phyloP scores from a whole-genome alignment of 768 basidiomycete species.

The Cyclocybe cylindracea region DNA sequence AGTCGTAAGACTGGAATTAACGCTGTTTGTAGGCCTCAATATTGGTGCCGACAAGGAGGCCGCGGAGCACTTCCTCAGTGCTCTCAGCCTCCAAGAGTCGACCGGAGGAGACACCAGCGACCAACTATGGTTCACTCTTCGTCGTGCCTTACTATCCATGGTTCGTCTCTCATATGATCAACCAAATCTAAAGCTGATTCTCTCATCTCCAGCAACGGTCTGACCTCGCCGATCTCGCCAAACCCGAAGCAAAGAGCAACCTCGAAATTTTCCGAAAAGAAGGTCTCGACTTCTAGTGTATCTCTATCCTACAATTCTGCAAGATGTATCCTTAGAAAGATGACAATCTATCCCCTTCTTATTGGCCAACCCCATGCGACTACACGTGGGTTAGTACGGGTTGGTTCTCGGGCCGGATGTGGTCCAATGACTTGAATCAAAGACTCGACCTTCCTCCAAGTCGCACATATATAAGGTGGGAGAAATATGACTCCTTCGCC shows the following conservation, averaged over 20 bases:
- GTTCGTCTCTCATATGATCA: slow-evolving; percentile 39
- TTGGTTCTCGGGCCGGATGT: neutral
- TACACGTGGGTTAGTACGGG: neutral
- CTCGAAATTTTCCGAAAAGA: slow-evolving; percentile 76
- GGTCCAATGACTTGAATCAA: slow-evolving; percentile 12
- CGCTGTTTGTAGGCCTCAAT: slow-evolving; percentile 70
- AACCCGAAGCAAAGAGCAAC: slow-evolving; percentile 57
- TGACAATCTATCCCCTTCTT: slow-evolving; percentile 18
- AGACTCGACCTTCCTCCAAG: neutral
- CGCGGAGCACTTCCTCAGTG: slow-evolving; percentile 92
- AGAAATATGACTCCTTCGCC: neutral
- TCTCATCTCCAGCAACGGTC: slow-evolving; percentile 58
- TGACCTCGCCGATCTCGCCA: slow-evolving; percentile 80
- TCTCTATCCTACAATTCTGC: slow-evolving; percentile 5
- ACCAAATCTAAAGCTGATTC: neutral
- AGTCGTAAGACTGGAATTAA: neutral
- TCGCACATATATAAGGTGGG: slow-evolving; percentile 10
- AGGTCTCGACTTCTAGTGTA: slow-evolving; percentile 83
- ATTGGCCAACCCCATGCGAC: slow-evolving; percentile 21
- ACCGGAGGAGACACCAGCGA: slow-evolving; percentile 72
- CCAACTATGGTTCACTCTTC: slow-evolving; percentile 88
- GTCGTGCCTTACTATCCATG: slow-evolving; percentile 80
- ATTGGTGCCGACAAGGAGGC: slow-evolving; percentile 96
- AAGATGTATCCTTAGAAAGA: neutral
- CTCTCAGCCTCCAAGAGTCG: slow-evolving; percentile 75